Conservation (phyloP, 192 early-diverging fungal genomes). For the Gaertneriomyces semiglobifer region DNA sequence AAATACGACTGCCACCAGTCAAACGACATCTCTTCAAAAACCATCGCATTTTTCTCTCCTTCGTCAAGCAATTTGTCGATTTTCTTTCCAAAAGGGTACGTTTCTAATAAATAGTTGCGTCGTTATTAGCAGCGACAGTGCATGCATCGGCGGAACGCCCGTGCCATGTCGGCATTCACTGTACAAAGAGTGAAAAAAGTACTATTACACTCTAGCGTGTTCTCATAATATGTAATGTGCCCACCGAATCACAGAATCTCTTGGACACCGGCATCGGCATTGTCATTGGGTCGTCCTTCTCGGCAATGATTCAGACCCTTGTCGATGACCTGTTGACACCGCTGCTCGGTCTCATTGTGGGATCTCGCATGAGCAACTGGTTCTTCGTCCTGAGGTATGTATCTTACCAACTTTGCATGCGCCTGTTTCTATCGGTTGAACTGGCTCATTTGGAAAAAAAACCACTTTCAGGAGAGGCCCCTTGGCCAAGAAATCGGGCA, state of each 20-base stretch:
- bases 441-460: too few species aligned
- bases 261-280: constrained; percentile 28
- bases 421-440: too few species aligned
- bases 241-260: constrained; percentile 7
- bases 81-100: constrained; percentile 18
- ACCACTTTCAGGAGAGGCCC: too few species aligned
- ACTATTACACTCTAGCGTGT: not conserved
- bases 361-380: constrained; percentile 18
- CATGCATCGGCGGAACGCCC: not conserved
- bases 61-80: not conserved
- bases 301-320: constrained; percentile 16
- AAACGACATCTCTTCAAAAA: too few species aligned
- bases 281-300: constrained; percentile 27
- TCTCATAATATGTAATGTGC: not conserved
- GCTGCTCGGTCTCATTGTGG: constrained; percentile 20
- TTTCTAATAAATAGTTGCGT: too few species aligned
- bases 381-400: constrained; percentile 11
- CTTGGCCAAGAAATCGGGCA: not conserved
- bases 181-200: not conserved
- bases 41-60: not conserved
- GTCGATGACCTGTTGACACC: constrained; percentile 27
- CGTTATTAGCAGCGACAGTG: too few species aligned
- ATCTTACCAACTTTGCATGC: too few species aligned
- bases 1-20: not conserved
- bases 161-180: not conserved